Evolutionary conservation across 2,329 filamentous ascomycete genomes (phyloP), one percentile per base, ranked within the genome.

Genomic region (Paraconiothyrium brasiliense): DNA sequence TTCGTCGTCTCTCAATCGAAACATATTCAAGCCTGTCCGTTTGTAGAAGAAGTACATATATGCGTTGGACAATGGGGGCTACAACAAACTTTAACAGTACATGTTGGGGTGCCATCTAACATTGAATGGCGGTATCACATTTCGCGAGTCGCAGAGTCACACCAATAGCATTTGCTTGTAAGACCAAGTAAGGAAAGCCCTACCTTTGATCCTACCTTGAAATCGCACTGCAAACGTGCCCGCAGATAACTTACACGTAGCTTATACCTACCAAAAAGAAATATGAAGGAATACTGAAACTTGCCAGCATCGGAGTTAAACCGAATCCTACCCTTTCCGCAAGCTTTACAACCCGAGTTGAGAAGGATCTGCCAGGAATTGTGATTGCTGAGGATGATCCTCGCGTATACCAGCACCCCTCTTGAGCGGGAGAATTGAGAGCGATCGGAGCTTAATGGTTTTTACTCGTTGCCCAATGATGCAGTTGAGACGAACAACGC

Each of bases 191-290:
- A 63, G 66, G 61, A 63, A 66, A 60, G 57, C 60, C 66, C 60
- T 68, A 68, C 66, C 66, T 68, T 62, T 62, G 60, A 67, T 68
- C 66, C 64, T 65, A 68, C 66, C 66, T 66, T 56, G 46, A 57
- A 47, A 41, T n/a, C 44, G 58, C 30, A 43, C 54, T 43, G 27
- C 34, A 27, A 54, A 43, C 8, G 22, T 34, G 54, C 44, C 27
- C 27, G 16, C 52, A 46, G 8, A 16, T 56, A 41, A 63, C 63
- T 61, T 65, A 67, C 61, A 63, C 54, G 63, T 67, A 66, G 63
- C 60, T 62, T 58, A 64, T 67, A 66, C 65, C 60, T 62, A 65
- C 65, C 54, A 24, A 46, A n/a, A 35, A 34, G 14, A 56, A 43
- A 43, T 14, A 57, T 20, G 32, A 39, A 32, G 60, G 37, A 43